Conservation (phyloP, 805 yeast species). For the Candida michaelii region DNA sequence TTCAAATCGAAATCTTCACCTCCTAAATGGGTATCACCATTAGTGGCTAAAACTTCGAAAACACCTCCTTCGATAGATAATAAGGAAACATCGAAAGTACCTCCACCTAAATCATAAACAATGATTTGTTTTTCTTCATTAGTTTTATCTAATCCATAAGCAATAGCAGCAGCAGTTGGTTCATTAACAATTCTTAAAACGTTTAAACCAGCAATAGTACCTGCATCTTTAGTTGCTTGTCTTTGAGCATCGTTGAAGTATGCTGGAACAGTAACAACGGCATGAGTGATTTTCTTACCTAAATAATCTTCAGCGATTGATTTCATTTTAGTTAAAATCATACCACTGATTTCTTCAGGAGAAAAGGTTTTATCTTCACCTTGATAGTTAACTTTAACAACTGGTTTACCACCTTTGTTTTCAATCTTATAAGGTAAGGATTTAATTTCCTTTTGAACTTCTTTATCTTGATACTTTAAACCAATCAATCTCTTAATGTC, state of each 20-base stretch:
- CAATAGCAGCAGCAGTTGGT: constrained; percentile 86
- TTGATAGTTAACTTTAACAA: constrained; percentile 76
- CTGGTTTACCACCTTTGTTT: constrained; percentile 73
- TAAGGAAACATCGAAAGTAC: constrained; percentile 78
- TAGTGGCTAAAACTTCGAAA: constrained; percentile 48
- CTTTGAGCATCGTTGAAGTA: constrained; percentile 97
- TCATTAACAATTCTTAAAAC: constrained; percentile 94
- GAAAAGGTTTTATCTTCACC: constrained; percentile 85
- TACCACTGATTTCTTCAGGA: constrained; percentile 93
- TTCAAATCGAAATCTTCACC: constrained; percentile 51
- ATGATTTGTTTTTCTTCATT: constrained; percentile 53
- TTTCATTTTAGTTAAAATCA: constrained; percentile 88
- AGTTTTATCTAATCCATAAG: constrained; percentile 53
- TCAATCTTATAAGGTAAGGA: constrained; percentile 82
- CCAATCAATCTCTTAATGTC: constrained; percentile 94
- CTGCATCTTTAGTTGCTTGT: constrained; percentile 98
- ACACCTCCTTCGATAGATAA: constrained; percentile 53
- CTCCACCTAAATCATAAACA: constrained; percentile 52
- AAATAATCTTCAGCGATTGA: constrained; percentile 88
- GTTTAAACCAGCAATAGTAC: constrained; percentile 92
- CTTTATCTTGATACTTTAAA: constrained; percentile 78
- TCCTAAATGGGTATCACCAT: constrained; percentile 53
- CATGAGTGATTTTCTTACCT: constrained; percentile 60
- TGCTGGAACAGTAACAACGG: constrained; percentile 96
- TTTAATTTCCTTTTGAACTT: constrained; percentile 58